Percentiles rank a stretch among this genome's conserved stretches.
These are phyloP conservation scores for Cavenderia fasciculata DNA, from an alignment of 78 protist genomes.

Conservation along the genomic window DNA sequence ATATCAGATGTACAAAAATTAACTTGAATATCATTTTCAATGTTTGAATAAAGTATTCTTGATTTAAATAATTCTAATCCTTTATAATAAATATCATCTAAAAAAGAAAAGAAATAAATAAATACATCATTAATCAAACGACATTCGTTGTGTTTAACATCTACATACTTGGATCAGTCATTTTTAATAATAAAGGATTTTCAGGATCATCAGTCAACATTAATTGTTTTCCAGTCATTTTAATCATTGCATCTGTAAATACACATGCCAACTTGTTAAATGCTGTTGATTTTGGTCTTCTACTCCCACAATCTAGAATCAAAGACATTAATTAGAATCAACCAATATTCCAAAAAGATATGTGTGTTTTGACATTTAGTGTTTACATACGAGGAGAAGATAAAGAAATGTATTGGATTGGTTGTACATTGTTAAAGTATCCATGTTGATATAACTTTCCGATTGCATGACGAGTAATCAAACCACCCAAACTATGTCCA, in stretches of 20 bases:
- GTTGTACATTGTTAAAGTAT: constrained; percentile 8
- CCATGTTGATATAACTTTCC: constrained; percentile 27
- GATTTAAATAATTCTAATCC: constrained; percentile 14
- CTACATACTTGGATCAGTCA: too few species aligned
- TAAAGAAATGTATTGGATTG: constrained; percentile 45
- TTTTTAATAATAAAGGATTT: background rate
- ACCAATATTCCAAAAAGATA: too few species aligned
- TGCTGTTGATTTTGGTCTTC: constrained; percentile 23
- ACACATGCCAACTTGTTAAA: constrained; percentile 14
- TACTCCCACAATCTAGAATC: constrained; percentile 20
- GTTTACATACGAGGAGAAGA: constrained; percentile 40
- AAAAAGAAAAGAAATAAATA: too few species aligned
- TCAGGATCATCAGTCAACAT: constrained; percentile 10
- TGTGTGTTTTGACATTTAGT: background rate
- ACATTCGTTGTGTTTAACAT: too few species aligned
- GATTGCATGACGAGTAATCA: constrained; percentile 18
- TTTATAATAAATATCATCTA: too few species aligned
- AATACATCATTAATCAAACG: too few species aligned
- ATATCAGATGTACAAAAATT: constrained; percentile 56
- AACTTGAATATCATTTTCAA: constrained; percentile 56
- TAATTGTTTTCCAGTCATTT: constrained; percentile 36
- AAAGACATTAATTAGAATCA: too few species aligned
- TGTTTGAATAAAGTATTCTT: constrained; percentile 39
- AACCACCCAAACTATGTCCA: constrained; percentile 67
- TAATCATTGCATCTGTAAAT: background rate